Conservation (phyloP, 495 filamentous ascomycete genomes). For the Hypoxylon subgilvum region DNA sequence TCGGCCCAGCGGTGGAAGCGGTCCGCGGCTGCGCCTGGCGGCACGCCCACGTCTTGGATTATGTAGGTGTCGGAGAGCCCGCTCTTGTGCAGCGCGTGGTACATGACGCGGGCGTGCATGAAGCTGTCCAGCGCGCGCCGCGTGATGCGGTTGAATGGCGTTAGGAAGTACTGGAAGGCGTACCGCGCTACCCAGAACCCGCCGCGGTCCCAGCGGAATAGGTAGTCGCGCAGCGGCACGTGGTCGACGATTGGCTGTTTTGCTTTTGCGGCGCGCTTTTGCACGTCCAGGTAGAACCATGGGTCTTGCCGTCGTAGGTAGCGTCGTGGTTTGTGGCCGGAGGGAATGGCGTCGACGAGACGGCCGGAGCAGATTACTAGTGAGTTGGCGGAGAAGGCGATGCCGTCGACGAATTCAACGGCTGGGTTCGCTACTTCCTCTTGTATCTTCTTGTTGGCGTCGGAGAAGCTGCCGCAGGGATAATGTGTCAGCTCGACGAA, state of each 20-base stretch:
- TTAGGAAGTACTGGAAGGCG: slow-evolving; percentile 58
- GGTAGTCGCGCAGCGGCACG: slow-evolving; percentile 60
- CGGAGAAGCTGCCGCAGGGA: slow-evolving; percentile 42
- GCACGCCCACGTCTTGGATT: slow-evolving; percentile 62
- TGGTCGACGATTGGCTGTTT: slow-evolving; percentile 28
- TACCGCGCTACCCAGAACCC: slow-evolving; percentile 64
- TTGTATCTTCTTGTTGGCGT: slow-evolving; percentile 40
- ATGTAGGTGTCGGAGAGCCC: slow-evolving; percentile 54
- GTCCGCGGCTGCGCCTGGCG: slow-evolving; percentile 45
- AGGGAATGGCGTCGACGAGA: slow-evolving; percentile 47
- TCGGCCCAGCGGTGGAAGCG: slow-evolving; percentile 53
- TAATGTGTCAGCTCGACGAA: slow-evolving; percentile 63
- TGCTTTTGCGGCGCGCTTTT: slow-evolving; percentile 23
- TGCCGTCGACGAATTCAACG: slow-evolving; percentile 57
- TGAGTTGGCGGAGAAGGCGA: slow-evolving; percentile 55
- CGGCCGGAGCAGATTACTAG: slow-evolving; percentile 60
- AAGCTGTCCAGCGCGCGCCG: slow-evolving; percentile 58
- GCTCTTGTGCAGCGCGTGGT: slow-evolving; percentile 59
- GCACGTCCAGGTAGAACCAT: slow-evolving; percentile 61
- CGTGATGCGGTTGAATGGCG: slow-evolving; percentile 60
- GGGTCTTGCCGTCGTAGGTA: slow-evolving; percentile 54
- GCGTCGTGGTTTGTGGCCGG: slow-evolving; percentile 37
- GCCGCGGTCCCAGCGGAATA: slow-evolving; percentile 68
- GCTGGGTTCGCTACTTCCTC: slow-evolving; percentile 31
- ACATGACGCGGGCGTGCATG: slow-evolving; percentile 65